Base-by-base conservation (phyloP, 2,329 filamentous ascomycete genomes). In the Arthroderma uncinatum region DNA sequence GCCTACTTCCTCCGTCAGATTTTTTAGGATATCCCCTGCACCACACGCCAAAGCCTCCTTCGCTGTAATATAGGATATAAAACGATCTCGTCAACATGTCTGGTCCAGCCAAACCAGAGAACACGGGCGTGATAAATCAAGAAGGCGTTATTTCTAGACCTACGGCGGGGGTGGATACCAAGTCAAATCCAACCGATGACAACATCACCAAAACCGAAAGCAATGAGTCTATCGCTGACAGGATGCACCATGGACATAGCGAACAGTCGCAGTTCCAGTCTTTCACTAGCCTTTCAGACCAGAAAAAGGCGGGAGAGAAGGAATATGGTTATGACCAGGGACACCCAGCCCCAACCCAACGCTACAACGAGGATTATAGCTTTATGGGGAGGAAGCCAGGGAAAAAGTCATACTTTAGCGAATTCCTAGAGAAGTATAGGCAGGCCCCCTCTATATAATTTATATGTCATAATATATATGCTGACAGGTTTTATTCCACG, bases 251-350 rank as follows among this genome's bases (percentile, higher is more conserved):
- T 30, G 44, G 44, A 1, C 44, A 48, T n/a, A 48, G 44, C 44
- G 44, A 48, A 30, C 21, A 8, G 14, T 48, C 44, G 10, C 44
- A 48, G 14, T 25, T 42, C 16, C 16, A 48, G 14, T 12, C 44
- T 4, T 53, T 53, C 21, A 53, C 30, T 14, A 53, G 50, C n/a
- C 50, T 53, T n/a, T 12, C 30, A 2, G 36, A 53, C 50, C 50
- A 36, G 50, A 53, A 53, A 28, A 53, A 36, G 28, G 30, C 50
- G 9, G 50, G 50, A 36, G 50, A 53, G 12, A 39, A 21, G n/a
- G 28, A 53, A 21, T 53, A 34, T 53, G 50, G 50, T 4, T 48
- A 48, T 30, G 44, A 48, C 21, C 44, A 30, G 12, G 44, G 44
- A 7, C 44, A 48, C 14, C 23, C 44, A 3, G 21, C 8, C 7